phyloP scores from a whole-genome alignment of 208 protist species.

The Crithidia acanthocephali region DNA sequence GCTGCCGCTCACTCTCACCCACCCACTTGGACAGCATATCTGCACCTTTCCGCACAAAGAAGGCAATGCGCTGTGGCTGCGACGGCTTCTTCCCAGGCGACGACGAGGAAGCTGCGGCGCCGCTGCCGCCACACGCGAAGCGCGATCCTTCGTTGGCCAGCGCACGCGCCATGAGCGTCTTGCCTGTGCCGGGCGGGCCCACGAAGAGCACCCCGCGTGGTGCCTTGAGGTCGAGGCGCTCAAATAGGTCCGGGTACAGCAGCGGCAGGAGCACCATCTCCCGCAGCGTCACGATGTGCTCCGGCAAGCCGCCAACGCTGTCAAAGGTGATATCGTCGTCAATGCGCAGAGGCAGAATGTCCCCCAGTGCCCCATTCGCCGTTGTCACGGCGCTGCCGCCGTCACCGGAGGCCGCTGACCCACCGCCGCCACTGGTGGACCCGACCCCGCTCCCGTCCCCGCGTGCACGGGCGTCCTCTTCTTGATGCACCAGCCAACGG shows the following conservation, averaged over 20 bases:
- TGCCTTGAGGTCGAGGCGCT: conserved; percentile 58
- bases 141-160: conserved; percentile 98
- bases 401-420: not conserved
- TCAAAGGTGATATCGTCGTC: conserved; percentile 71
- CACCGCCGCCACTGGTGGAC: not conserved
- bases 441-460: conserved; percentile 19
- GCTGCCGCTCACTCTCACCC: conserved; percentile 98
- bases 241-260: conserved; percentile 72
- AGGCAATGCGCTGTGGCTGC: conserved; percentile 87
- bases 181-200: conserved; percentile 99
- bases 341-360: conserved; percentile 69
- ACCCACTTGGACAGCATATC: conserved; percentile 99
- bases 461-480: conserved; percentile 18
- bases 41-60: conserved; percentile 97
- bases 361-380: conserved; percentile 44
- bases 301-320: conserved; percentile 78
- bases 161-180: conserved; percentile 99
- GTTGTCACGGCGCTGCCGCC: conserved; percentile 12
- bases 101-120: not conserved
- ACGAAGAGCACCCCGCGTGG: conserved; percentile 99
- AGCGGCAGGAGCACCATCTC: conserved; percentile 89
- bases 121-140: conserved; percentile 21
- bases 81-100: not conserved
- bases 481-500: conserved; percentile 32
- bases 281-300: conserved; percentile 74